Conservation (phyloP, 768 basidiomycete genomes). For the Termitomyces sp. region DNA sequence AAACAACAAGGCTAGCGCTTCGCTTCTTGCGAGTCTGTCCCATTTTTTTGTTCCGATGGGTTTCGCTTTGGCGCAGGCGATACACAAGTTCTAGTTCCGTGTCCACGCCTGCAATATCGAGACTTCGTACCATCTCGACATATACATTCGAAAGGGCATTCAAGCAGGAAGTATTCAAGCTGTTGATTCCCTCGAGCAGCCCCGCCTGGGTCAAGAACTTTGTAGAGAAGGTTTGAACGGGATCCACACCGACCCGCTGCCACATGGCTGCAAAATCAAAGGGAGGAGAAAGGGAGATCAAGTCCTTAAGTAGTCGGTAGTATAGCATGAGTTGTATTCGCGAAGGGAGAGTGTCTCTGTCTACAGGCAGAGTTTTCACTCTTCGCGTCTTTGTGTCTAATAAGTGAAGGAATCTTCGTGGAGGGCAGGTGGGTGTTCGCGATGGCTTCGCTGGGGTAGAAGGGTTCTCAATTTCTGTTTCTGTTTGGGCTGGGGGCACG, state of each 20-base stretch:
- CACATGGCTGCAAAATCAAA: constrained; percentile 56
- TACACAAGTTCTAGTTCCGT: constrained; percentile 46
- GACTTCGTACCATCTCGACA: constrained; percentile 21
- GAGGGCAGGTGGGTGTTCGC: constrained; percentile 10
- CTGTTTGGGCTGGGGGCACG: not conserved
- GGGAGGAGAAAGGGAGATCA: constrained; percentile 37
- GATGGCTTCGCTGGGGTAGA: constrained; percentile 1
- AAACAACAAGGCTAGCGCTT: not conserved
- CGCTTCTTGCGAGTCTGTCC: not conserved
- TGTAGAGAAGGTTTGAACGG: constrained; percentile 40
- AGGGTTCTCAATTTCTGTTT: not conserved
- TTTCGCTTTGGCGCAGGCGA: constrained; percentile 24
- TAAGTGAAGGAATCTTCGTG: constrained; percentile 31
- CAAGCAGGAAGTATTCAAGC: constrained; percentile 27
- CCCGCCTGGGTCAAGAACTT: constrained; percentile 41
- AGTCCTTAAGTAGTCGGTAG: constrained; percentile 51
- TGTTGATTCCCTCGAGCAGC: constrained; percentile 19
- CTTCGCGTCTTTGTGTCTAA: constrained; percentile 72
- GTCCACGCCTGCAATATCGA: constrained; percentile 31
- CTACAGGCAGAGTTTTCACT: constrained; percentile 41
- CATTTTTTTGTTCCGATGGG: constrained; percentile 13
- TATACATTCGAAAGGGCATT: constrained; percentile 31
- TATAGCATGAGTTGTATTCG: constrained; percentile 79
- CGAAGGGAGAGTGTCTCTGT: constrained; percentile 53
- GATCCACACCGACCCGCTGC: constrained; percentile 38